Percentiles rank a stretch among this genome's conserved stretches.
Conservation (phyloP, 2,329 filamentous ascomycete species). For the Immersiporthe knoxdaviesiana region DNA sequence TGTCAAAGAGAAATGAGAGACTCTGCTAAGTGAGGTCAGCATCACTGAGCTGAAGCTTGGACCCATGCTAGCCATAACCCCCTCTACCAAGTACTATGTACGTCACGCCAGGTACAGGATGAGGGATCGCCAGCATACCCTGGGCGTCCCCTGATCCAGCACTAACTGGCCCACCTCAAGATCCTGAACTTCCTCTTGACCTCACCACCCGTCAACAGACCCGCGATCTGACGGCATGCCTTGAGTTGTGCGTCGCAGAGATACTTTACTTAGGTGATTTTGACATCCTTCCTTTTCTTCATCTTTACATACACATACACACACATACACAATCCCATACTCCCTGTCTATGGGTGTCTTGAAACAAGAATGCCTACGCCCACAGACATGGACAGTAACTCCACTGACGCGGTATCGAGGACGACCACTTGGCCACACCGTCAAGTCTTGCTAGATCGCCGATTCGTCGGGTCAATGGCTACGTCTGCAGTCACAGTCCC, state of each 20-base stretch:
- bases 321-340: not conserved
- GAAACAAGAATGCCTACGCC: not conserved
- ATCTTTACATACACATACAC: too few species aligned
- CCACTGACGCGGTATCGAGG: too few species aligned
- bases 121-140: not conserved
- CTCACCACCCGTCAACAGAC: not conserved
- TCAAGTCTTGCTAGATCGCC: not conserved
- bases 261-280: not conserved
- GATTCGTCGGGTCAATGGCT: not conserved
- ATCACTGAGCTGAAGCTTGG: not conserved
- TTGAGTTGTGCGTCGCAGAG: not conserved
- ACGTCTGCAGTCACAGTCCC: not conserved
- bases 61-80: not conserved
- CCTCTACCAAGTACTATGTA: too few species aligned
- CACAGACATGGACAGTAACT: not conserved
- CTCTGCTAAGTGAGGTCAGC: not conserved
- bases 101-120: not conserved
- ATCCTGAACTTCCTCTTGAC: too few species aligned
- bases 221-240: not conserved
- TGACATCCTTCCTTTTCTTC: not conserved
- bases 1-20: not conserved
- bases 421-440: not conserved
- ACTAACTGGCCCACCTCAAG: not conserved
- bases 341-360: too few species aligned
- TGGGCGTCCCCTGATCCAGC: not conserved